Evolutionary conservation across 2,329 filamentous ascomycete genomes (phyloP), one percentile per base, ranked within the genome.

Genomic region (Aureobasidium leucospermi): DNA sequence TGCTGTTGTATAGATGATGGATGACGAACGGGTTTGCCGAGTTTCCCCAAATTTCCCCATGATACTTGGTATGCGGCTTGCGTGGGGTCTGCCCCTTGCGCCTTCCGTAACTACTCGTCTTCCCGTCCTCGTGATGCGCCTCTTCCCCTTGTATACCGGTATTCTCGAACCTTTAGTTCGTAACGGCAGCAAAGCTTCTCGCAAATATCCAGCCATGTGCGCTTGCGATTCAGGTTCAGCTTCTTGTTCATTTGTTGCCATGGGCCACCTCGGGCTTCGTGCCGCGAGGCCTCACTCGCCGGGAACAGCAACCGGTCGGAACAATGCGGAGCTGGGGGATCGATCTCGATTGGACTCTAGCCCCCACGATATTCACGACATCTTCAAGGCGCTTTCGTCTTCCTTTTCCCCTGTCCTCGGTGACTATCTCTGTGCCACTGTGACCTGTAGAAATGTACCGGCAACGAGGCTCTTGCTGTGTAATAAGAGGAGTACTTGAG

Each of bases 11-110:
- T n/a, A 31, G 15, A 52, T 31, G 23, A 52, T 23, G 16, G 38
- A 53, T 23, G 49, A 53, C 49, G 49, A 53, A 51, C 16, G 47
- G 11, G 15, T 15, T 41, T 29, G 34, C 34, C 48, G 48, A 52
- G 34, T 31, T 52, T 41, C 48, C 48, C 48, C 34, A 55, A 55
- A 42, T 43, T 55, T 55, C 38, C 51, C 38, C 38, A 41, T 51
- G 16, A 23, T 36, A n/a, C 28, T 31, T 53, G 32, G 19, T 16
- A 39, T 51, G 36, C 28, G 47, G 31, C 13, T 31, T 7, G 48
- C n/a, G 39, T 4, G 13, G 39, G 11, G 39, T 15, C 36, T 42
- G 32, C 49, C 49, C 48, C 49, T 53, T 34, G 49, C 49, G 49
- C 49, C 49, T 53, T 53, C 36, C 36, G 49, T 38, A 11, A 38